Conservation (phyloP, 1,284 basidiomycete genomes). For the Calocybe gambosa region DNA sequence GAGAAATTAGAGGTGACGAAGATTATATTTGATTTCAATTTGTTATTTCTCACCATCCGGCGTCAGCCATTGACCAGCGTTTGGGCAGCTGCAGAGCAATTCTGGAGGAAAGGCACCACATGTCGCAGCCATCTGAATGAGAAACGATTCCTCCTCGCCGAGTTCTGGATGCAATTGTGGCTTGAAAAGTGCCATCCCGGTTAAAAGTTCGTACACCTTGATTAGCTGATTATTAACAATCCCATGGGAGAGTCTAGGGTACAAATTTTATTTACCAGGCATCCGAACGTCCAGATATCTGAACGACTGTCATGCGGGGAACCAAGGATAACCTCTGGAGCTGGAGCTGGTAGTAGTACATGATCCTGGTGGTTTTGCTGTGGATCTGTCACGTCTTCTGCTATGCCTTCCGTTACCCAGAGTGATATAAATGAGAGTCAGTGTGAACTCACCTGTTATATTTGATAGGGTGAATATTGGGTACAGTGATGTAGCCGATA, state of each 20-base stretch:
- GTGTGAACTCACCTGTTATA: slow-evolving; percentile 6
- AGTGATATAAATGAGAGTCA: no score
- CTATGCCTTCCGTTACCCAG: no score
- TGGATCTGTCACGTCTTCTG: no score
- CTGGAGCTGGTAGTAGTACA: slow-evolving; percentile 14
- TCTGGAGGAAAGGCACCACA: slow-evolving; percentile 19
- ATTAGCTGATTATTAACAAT: not conserved
- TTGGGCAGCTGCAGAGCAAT: slow-evolving; percentile 16
- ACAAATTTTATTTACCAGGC: slow-evolving; percentile 16
- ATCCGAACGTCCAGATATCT: slow-evolving; percentile 23
- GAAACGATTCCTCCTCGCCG: slow-evolving; percentile 21
- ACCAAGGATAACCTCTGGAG: slow-evolving; percentile 20
- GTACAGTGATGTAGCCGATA: slow-evolving; percentile 9
- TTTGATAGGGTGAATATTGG: slow-evolving; percentile 17
- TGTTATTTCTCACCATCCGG: slow-evolving; percentile 15
- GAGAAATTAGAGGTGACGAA: not conserved
- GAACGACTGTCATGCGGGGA: slow-evolving; percentile 14
- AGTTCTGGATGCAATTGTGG: slow-evolving; percentile 22
- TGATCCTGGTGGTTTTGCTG: no score
- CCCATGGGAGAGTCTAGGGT: not conserved
- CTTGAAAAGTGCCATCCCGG: slow-evolving; percentile 23
- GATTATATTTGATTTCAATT: no score
- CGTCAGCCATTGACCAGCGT: slow-evolving; percentile 20
- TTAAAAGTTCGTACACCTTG: slow-evolving; percentile 22
- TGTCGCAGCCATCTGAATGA: slow-evolving; percentile 24